Conservation (phyloP, 1,284 basidiomycete species). For the Boletus semigastroideus region DNA sequence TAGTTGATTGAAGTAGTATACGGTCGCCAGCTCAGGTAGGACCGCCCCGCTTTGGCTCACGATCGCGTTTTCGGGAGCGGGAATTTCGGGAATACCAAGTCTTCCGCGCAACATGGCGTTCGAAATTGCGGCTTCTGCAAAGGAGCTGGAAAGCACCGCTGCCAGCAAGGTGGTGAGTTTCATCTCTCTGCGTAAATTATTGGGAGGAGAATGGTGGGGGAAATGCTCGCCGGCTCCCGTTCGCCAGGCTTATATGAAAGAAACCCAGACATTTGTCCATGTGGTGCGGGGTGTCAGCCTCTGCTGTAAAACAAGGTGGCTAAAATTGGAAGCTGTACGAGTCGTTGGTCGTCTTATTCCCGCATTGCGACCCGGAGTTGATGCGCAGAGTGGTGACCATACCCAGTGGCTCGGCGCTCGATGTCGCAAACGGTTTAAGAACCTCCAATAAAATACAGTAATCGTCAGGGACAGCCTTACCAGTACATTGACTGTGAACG, state of each 20-base stretch:
- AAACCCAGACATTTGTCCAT: slow-evolving; percentile 3
- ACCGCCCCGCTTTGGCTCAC: slow-evolving; percentile 22
- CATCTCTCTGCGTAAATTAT: slow-evolving; percentile 10
- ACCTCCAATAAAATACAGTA: too few species aligned
- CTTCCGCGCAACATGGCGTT: slow-evolving; percentile 21
- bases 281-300: not conserved
- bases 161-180: slow-evolving; percentile 3
- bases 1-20: slow-evolving; percentile 67
- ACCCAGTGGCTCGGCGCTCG: too few species aligned
- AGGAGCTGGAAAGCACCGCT: slow-evolving; percentile 8
- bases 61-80: slow-evolving; percentile 9
- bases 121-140: slow-evolving; percentile 21
- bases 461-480: too few species aligned
- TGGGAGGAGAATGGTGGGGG: not conserved
- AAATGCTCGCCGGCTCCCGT: too few species aligned
- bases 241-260: slow-evolving; percentile 5
- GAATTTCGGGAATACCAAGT: slow-evolving; percentile 17
- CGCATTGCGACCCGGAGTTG: too few species aligned
- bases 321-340: too few species aligned
- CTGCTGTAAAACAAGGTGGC: not conserved
- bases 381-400: too few species aligned
- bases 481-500: too few species aligned
- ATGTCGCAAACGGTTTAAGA: too few species aligned
- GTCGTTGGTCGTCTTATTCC: too few species aligned
- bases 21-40: slow-evolving; percentile 38